phyloP scores from a whole-genome alignment of 2,329 filamentous ascomycete genomes.

The Lachnellula suecica region DNA sequence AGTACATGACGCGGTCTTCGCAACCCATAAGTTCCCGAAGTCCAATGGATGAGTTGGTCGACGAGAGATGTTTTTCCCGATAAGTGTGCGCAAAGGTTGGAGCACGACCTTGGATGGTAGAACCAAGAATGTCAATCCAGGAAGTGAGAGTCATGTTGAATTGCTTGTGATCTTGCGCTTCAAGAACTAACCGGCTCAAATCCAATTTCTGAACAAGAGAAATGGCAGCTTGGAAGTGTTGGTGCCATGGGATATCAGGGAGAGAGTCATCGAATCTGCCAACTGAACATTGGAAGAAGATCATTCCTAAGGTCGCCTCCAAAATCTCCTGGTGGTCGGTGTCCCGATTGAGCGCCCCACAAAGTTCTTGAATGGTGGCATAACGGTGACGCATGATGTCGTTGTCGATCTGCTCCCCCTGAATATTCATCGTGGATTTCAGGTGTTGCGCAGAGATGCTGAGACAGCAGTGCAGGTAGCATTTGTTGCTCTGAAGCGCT shows the following conservation, averaged over 20 bases:
- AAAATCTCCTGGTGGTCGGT: slow-evolving; percentile 84
- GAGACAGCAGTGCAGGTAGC: slow-evolving; percentile 92
- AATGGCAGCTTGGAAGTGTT: slow-evolving; percentile 91
- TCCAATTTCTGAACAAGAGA: slow-evolving; percentile 84
- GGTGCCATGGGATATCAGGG: slow-evolving; percentile 92
- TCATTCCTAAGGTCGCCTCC: slow-evolving; percentile 90
- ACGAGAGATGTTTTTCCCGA: slow-evolving; percentile 84
- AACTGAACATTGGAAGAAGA: slow-evolving; percentile 93
- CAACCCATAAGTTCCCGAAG: slow-evolving; percentile 95
- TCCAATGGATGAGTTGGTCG: slow-evolving; percentile 60
- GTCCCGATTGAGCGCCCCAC: slow-evolving; percentile 76
- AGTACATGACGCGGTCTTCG: slow-evolving; percentile 95
- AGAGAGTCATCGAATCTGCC: slow-evolving; percentile 81
- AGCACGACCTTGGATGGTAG: slow-evolving; percentile 84
- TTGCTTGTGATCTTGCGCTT: slow-evolving; percentile 46
- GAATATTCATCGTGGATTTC: slow-evolving; percentile 70
- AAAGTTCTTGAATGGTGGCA: slow-evolving; percentile 82
- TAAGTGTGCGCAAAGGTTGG: slow-evolving; percentile 94
- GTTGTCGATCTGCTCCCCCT: slow-evolving; percentile 74
- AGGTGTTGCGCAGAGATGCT: slow-evolving; percentile 91
- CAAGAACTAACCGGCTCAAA: slow-evolving; percentile 66
- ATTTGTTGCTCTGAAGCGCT: slow-evolving; percentile 86
- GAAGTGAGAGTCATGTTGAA: slow-evolving; percentile 95
- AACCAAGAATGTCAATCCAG: slow-evolving; percentile 96
- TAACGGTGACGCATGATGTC: slow-evolving; percentile 93